Conservation (phyloP, 176 grass and related monocot genomes). For the Carex scoparia region DNA sequence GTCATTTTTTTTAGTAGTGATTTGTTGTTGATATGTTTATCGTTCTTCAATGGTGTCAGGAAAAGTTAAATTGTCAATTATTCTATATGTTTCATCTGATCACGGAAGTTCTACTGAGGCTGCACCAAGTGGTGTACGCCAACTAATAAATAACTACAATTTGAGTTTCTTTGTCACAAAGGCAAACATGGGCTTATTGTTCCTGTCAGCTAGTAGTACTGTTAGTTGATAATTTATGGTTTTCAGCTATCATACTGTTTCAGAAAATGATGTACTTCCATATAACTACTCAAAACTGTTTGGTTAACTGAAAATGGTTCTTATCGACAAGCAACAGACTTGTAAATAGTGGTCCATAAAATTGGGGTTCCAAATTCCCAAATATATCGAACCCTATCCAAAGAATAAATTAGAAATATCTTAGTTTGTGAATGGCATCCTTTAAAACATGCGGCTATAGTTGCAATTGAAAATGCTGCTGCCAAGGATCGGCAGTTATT, state of each 20-base stretch:
- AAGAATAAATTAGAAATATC: not conserved
- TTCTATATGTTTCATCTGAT: conserved; percentile 61
- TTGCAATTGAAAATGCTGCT: conserved; percentile 85
- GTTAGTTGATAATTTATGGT: not conserved
- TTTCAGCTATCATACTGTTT: conserved; percentile 3
- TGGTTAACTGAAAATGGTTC: not conserved
- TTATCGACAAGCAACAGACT: not conserved
- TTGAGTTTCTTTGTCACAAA: conserved; percentile 55
- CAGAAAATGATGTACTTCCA: not conserved
- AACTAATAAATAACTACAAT: conserved; percentile 46
- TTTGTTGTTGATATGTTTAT: conserved; percentile 21
- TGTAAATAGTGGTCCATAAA: not conserved
- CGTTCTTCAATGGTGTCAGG: conserved; percentile 32
- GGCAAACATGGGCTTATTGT: conserved; percentile 36
- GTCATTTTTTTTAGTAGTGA: not conserved
- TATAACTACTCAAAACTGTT: not conserved
- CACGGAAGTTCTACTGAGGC: conserved; percentile 31
- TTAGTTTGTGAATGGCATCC: conserved; percentile 56
- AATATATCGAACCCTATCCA: not conserved
- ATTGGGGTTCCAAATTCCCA: not conserved
- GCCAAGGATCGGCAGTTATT: conserved; percentile 55
- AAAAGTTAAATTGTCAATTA: conserved; percentile 68
- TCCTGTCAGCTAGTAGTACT: not conserved
- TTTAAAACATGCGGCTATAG: conserved; percentile 64
- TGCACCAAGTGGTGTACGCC: conserved; percentile 47